Base-by-base conservation (phyloP, 192 early-diverging fungal species). In the Linnemannia zychae region DNA sequence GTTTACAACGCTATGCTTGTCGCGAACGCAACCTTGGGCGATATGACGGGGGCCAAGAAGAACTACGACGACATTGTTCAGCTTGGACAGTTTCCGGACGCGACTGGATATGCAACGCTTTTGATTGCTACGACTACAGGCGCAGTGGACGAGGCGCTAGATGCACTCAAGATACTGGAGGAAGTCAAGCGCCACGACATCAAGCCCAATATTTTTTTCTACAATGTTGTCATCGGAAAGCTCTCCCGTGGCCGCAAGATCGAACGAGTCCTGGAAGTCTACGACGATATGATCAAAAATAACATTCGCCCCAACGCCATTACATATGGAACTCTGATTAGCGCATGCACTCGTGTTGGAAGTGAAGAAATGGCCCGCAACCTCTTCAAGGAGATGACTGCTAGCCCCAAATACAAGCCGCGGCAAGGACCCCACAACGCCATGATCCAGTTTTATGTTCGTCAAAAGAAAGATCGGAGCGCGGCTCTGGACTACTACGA, bases 401-500 rank as follows among this genome's bases (percentile, higher is more conserved):
- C 52, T 20, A 81, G 87, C 16, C 77, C 87, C 22, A 78, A 75
- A 34, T 91, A 89, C 77, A 87, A 91, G 63, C 90, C 90, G 5
- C 88, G 91, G 20, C 84, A 91, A 22, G 91, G 87, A 33, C 90
- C 90, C 1, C 91, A 89, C 52, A 93, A 93, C 75, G 79, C 89
- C 71, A 91, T 93, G 91, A 93, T 93, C 28, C 92, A 93, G 76
- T 93, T 91, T 57, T 91, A 93, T 76, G 89, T 90, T 6, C 90
- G 91, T 18, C 90, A 93, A 53, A 83, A 90, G 57, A 88, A 78
- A 38, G 79, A 90, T 74, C 91, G 92, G 28, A 72, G 82, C 20
- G 86, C 81, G 1, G 91, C 87, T 13, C 71, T 93, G 33, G 75
- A 87, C 20, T 93, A 89, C 77, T 93, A 89, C 75, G 79, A 80